Base-by-base conservation (phyloP, 306 rosid species). In the Elaeagnus macrophylla region DNA sequence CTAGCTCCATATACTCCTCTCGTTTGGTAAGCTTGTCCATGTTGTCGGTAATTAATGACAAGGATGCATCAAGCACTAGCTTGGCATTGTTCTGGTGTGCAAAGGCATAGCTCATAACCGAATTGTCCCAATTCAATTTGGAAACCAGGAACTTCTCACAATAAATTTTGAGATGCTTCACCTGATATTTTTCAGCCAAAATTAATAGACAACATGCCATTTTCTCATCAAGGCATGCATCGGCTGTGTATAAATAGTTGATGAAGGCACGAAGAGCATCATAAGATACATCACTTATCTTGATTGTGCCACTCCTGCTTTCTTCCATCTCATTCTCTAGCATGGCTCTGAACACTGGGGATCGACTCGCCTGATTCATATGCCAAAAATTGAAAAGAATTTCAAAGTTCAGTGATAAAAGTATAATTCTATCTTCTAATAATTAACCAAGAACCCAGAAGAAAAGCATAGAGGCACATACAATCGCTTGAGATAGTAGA, bases 341-440 rank as follows among this genome's bases (percentile, higher is more conserved):
- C 91, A 90, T 86, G 43, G 91, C 94, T 76, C 61, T 74, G 69
- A 90, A 86, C 40, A 90, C 95, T 5, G 81, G 94, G 38, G 97
- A 90, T 53, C 94, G 91, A 48, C 77, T 83, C 45, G 49, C 76
- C 95, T 86, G 78, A 55, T 57, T 13, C 10, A 5, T 45, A 36
- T 47, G 17, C 40, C 9, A 39, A 12, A 25, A 10, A 60, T 44
- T 32, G 17, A 58, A 37, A 35, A 54, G 44, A 54, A 17, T 13
- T 49, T 18, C 48, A 19, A 56, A 16, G 17, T 13, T 15, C 36
- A 5, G 38, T 10, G 18, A 36, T 52, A 17, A 12, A 36, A 53
- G 41, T 2, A 17, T 12, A 44, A 8, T 10, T 6, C 6, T 12
- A 45, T 17, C 17, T 37, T 39, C 18, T n/a, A 32, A 18, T 37